These are phyloP conservation scores for Penicillium sp. DNA, from an alignment of 2,329 filamentous ascomycete genomes.

Conservation along the genomic window DNA sequence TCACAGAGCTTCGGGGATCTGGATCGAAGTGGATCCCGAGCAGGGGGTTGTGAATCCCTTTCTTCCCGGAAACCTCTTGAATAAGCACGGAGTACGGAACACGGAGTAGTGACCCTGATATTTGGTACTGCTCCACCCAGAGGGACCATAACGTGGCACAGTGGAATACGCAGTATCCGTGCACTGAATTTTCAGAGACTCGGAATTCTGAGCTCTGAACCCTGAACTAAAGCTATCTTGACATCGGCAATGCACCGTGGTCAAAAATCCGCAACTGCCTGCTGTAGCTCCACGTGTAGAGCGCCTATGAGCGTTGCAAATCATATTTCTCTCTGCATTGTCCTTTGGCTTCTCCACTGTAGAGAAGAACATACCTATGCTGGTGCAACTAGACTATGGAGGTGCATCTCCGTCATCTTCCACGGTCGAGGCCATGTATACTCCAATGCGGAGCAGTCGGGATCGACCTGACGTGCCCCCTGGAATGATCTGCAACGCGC, in stretches of 20 bases:
- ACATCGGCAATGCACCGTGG: background rate
- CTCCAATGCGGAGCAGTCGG: no score
- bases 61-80: slow-evolving; percentile 1
- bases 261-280: background rate
- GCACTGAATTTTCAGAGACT: background rate
- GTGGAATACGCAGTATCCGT: background rate
- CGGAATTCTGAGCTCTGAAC: background rate
- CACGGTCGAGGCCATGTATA: background rate
- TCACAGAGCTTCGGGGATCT: slow-evolving; percentile 1
- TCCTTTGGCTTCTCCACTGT: background rate
- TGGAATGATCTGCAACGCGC: slow-evolving; percentile 21
- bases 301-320: slow-evolving; percentile 15
- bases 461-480: slow-evolving; percentile 20
- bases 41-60: background rate
- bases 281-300: slow-evolving; percentile 18
- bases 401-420: slow-evolving; percentile 16
- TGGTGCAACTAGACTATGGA: background rate
- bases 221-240: background rate
- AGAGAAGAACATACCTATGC: background rate
- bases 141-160: background rate
- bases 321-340: slow-evolving; percentile 5
- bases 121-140: background rate
- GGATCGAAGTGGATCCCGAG: background rate
- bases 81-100: background rate
- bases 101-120: background rate